Conservation (phyloP, 192 early-diverging fungal genomes). For the Entrophospora sp. region DNA sequence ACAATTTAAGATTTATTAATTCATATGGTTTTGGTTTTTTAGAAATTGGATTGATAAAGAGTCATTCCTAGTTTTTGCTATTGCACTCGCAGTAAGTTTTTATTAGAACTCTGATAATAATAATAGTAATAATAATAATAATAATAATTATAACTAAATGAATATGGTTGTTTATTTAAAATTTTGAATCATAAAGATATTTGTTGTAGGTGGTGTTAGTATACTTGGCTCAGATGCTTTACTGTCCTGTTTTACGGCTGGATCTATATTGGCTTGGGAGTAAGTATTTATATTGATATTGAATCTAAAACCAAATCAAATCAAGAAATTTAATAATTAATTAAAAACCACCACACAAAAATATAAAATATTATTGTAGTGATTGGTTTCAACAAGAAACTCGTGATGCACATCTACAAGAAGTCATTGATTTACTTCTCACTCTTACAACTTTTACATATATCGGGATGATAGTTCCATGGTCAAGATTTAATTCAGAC, state of each 20-base stretch:
- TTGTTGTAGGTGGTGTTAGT: constrained; percentile 51
- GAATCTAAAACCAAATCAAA: too few relatives aligned
- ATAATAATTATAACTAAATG: too few relatives aligned
- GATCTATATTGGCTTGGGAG: constrained; percentile 69
- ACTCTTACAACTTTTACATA: constrained; percentile 86
- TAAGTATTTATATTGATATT: constrained; percentile 8
- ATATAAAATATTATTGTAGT: too few relatives aligned
- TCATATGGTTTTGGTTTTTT: background rate
- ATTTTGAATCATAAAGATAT: background rate
- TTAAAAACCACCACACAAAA: too few relatives aligned
- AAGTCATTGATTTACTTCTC: constrained; percentile 73
- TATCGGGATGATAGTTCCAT: constrained; percentile 73
- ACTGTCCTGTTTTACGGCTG: constrained; percentile 57
- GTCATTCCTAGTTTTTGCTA: constrained; percentile 61
- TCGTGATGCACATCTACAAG: constrained; percentile 66
- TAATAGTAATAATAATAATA: too few relatives aligned
- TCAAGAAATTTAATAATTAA: too few relatives aligned
- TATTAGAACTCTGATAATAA: too few relatives aligned
- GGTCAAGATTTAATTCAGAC: constrained; percentile 49
- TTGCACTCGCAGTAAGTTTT: constrained; percentile 62
- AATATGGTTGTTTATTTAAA: too few relatives aligned
- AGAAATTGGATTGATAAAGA: constrained; percentile 63
- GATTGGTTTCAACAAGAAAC: constrained; percentile 83
- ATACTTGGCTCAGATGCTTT: constrained; percentile 57
- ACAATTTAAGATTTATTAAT: background rate